A percentile compares a stretch with the other conserved stretches of the same genome.
Evolutionary conservation across 345 rosid species (phyloP).

Genomic region (Populus nigra): DNA sequence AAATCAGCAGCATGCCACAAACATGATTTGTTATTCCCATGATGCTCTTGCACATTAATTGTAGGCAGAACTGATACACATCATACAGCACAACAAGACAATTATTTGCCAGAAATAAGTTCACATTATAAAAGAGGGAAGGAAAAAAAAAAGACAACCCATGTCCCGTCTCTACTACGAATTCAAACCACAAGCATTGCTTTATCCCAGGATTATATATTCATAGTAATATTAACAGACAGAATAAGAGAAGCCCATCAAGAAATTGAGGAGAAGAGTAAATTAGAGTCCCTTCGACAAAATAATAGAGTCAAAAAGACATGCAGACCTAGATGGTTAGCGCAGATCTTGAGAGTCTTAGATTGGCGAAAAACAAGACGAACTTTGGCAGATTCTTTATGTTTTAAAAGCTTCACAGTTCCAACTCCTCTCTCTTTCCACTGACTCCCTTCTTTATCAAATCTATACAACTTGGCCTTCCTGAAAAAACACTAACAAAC

Average conservation of each 20-base stretch:
- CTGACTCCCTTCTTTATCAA: conserved; percentile 73
- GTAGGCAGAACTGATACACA: conserved; percentile 42
- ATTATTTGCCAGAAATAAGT: not conserved
- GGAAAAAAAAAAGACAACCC: not conserved
- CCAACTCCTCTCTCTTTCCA: conserved; percentile 99
- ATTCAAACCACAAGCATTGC: not conserved
- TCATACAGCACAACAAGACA: not conserved
- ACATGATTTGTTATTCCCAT: conserved; percentile 72
- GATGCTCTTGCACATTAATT: conserved; percentile 61
- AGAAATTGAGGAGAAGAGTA: not conserved
- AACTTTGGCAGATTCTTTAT: conserved; percentile 69
- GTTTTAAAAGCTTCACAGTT: conserved; percentile 80
- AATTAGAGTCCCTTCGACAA: not conserved
- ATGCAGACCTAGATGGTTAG: conserved; percentile 72
- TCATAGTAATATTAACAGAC: not conserved
- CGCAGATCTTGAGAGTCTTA: conserved; percentile 97
- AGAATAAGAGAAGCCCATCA: not conserved
- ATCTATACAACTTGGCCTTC: conserved; percentile 86
- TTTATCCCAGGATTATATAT: too few species aligned
- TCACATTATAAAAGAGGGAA: not conserved
- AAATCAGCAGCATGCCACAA: conserved; percentile 75
- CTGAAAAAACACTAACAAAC: conserved; percentile 35
- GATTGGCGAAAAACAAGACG: conserved; percentile 92
- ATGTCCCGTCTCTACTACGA: not conserved
- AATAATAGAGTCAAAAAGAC: not conserved